Conservation (phyloP, 192 early-diverging fungal genomes). For the Allomyces arbusculus region DNA sequence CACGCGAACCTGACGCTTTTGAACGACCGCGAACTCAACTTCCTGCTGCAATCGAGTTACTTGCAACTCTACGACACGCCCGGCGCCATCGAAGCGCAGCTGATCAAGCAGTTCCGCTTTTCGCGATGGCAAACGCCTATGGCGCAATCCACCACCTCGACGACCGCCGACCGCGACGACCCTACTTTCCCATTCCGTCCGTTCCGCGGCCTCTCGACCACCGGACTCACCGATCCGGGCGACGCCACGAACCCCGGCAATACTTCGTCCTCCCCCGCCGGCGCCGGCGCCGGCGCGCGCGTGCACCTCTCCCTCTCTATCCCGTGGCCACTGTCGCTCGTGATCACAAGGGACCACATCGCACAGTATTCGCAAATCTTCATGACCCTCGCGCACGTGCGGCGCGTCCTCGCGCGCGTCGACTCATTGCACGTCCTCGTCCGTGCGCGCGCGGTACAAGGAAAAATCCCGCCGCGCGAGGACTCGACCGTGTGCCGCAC, state of each 20-base stretch:
- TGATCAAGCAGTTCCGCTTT: too few species aligned
- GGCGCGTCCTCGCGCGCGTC: background rate
- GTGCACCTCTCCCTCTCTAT: background rate
- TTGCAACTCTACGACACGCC: too few species aligned
- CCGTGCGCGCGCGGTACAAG: background rate
- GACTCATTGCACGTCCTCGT: background rate
- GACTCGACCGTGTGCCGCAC: background rate
- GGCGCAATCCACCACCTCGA: background rate
- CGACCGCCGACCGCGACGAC: too few species aligned
- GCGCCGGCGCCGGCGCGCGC: background rate
- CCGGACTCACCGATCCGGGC: background rate
- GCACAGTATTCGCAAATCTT: background rate
- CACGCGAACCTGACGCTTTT: conserved; percentile 4
- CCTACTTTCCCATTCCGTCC: too few species aligned
- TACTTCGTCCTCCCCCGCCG: too few species aligned
- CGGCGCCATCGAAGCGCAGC: too few species aligned
- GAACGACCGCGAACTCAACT: conserved; percentile 17
- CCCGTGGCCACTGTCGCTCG: background rate
- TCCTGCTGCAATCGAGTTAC: conserved; percentile 6
- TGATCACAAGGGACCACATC: background rate
- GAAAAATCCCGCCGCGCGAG: background rate
- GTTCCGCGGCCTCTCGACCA: background rate
- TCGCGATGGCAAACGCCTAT: background rate
- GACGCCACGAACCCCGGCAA: background rate
- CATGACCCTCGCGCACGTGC: background rate